These are phyloP conservation scores for Gonapodya prolifera DNA, from an alignment of 192 early-diverging fungal species.

Conservation along the genomic window DNA sequence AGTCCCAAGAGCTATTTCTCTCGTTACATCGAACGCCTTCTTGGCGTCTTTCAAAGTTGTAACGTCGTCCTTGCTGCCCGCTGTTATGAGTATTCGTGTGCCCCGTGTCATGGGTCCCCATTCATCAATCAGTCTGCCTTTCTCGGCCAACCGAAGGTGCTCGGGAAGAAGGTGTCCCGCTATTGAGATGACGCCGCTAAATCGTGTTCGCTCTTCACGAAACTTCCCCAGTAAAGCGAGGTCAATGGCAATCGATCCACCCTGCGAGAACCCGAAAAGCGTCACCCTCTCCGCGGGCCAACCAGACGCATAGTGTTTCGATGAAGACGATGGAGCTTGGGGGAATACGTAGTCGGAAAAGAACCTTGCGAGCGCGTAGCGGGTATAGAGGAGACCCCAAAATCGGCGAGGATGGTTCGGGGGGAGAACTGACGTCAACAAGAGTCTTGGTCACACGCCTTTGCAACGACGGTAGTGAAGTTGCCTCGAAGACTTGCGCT, in stretches of 20 bases:
- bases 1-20: constrained; percentile 6
- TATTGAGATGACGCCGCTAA: constrained; percentile 51
- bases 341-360: constrained; percentile 25
- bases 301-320: not conserved
- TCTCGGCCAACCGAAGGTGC: constrained; percentile 6
- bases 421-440: constrained; percentile 16
- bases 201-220: not conserved
- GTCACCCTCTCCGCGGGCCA: constrained; percentile 31
- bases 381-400: constrained; percentile 28
- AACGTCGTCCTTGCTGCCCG: constrained; percentile 38
- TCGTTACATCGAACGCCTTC: constrained; percentile 23
- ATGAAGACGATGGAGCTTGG: constrained; percentile 13
- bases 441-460: not conserved
- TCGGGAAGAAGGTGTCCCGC: constrained; percentile 40
- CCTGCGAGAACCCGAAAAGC: constrained; percentile 66
- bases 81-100: constrained; percentile 31
- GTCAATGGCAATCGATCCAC: constrained; percentile 53
- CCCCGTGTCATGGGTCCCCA: constrained; percentile 15
- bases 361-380: constrained; percentile 26
- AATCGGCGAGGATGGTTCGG: constrained; percentile 21
- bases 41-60: constrained; percentile 10
- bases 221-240: constrained; percentile 35
- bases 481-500: constrained; percentile 32
- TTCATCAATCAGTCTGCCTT: constrained; percentile 12
- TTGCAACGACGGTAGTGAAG: too few species aligned